Evolutionary conservation across 192 early-diverging fungal genomes (phyloP).

Genomic region (Gryganskiella cystojenkinii): DNA sequence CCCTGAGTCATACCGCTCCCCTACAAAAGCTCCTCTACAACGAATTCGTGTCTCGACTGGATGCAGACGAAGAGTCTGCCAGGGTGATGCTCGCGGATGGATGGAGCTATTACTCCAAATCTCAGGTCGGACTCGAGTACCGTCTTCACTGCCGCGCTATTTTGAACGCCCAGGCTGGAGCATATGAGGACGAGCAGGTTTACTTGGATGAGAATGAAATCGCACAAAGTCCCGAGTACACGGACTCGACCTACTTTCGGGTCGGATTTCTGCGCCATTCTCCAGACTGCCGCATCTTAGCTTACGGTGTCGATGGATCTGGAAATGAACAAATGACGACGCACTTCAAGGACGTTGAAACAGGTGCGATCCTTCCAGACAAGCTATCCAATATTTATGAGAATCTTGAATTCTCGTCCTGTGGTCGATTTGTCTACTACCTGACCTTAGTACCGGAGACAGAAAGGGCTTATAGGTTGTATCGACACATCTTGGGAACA

Average conservation of each 20-base stretch:
- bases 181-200: conserved; percentile 13
- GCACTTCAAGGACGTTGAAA: conserved; percentile 60
- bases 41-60: conserved; percentile 70
- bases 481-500: conserved; percentile 59
- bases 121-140: conserved; percentile 46
- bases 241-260: conserved; percentile 65
- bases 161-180: not conserved
- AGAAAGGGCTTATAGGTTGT: conserved; percentile 63
- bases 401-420: conserved; percentile 67
- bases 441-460: conserved; percentile 58
- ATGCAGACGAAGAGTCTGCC: conserved; percentile 63
- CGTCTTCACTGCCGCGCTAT: conserved; percentile 36
- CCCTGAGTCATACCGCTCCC: conserved; percentile 60
- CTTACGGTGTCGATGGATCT: conserved; percentile 63
- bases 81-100: conserved; percentile 60
- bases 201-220: conserved; percentile 66
- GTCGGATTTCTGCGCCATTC: conserved; percentile 69
- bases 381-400: conserved; percentile 61
- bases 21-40: conserved; percentile 67
- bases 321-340: conserved; percentile 66
- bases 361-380: conserved; percentile 54
- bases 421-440: conserved; percentile 61
- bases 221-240: conserved; percentile 55
- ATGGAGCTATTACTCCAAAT: conserved; percentile 68
- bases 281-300: conserved; percentile 61